A percentile compares a stretch with the other conserved stretches of the same genome.
Evolutionary conservation across 768 basidiomycete species (phyloP).

Genomic region (Mycena haematopus): DNA sequence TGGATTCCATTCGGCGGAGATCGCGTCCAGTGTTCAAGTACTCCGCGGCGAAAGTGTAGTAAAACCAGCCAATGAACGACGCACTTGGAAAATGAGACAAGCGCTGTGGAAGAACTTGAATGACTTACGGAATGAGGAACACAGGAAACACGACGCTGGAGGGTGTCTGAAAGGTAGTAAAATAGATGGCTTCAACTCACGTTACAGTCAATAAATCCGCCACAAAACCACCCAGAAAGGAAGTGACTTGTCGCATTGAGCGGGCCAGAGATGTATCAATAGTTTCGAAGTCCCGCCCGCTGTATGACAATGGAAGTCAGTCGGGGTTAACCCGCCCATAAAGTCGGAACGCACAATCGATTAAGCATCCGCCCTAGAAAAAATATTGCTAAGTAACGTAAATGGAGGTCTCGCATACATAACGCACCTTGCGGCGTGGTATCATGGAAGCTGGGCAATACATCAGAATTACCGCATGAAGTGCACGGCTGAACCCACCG

Average conservation of each 20-base stretch:
- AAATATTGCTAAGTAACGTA: background rate
- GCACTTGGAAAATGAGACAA: slow-evolving; percentile 60
- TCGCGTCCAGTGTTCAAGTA: slow-evolving; percentile 85
- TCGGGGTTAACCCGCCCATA: background rate
- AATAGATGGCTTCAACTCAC: slow-evolving; percentile 39
- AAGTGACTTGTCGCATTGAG: slow-evolving; percentile 78
- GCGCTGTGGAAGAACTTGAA: slow-evolving; percentile 40
- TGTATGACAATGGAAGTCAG: background rate
- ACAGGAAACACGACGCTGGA: slow-evolving; percentile 74
- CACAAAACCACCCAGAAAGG: slow-evolving; percentile 77
- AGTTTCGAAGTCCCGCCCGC: slow-evolving; percentile 73
- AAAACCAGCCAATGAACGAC: slow-evolving; percentile 74
- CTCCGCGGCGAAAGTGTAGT: slow-evolving; percentile 71
- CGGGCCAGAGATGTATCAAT: slow-evolving; percentile 77
- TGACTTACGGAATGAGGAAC: slow-evolving; percentile 70
- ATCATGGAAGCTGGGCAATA: slow-evolving; percentile 40
- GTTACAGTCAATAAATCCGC: slow-evolving; percentile 76
- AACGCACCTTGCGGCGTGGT: slow-evolving; percentile 75
- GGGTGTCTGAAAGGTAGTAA: background rate
- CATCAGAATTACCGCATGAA: background rate
- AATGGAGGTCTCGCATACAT: too few species aligned
- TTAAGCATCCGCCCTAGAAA: slow-evolving; percentile 88
- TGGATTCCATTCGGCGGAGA: slow-evolving; percentile 93
- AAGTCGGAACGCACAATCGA: slow-evolving; percentile 53
- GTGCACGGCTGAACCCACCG: slow-evolving; percentile 57